These are phyloP conservation scores for Trichoderma lentiforme DNA, from an alignment of 2,329 filamentous ascomycete species.

Conservation along the genomic window DNA sequence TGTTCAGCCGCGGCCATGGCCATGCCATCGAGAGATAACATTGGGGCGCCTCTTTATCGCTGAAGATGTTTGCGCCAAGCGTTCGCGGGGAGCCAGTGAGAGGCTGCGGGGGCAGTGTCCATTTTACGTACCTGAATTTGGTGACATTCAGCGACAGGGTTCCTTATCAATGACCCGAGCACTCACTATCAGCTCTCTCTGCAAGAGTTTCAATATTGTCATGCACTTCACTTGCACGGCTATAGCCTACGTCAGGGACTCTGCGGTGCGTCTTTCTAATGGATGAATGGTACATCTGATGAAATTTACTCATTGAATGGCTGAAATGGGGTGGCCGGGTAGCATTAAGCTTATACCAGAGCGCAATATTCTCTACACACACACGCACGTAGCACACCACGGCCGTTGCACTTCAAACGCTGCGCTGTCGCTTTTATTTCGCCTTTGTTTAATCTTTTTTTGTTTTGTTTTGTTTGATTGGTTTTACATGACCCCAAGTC, in stretches of 20 bases:
- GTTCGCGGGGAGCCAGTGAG: conserved; percentile 16
- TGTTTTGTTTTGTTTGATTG: not conserved
- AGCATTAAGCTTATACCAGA: not conserved
- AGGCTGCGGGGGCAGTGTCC: conserved; percentile 14
- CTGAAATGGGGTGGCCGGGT: not conserved
- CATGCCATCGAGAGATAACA: conserved; percentile 4
- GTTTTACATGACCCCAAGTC: not conserved
- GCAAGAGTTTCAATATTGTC: not conserved
- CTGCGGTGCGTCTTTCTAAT: not conserved
- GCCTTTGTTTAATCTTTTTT: not conserved
- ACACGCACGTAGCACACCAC: not conserved
- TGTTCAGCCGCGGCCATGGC: conserved; percentile 7
- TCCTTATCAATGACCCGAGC: conserved; percentile 16
- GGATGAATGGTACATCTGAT: not conserved
- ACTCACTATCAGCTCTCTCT: not conserved
- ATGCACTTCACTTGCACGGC: not conserved
- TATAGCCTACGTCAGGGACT: not conserved
- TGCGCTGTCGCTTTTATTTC: not conserved
- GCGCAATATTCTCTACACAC: not conserved
- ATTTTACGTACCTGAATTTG: conserved; percentile 39
- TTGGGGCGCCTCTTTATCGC: not conserved
- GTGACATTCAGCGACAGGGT: conserved; percentile 22
- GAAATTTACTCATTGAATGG: not conserved
- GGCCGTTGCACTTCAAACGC: not conserved
- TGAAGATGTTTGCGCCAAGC: not conserved